These are phyloP conservation scores for Salix caprea DNA, from an alignment of 345 rosid genomes.

Conservation along the genomic window DNA sequence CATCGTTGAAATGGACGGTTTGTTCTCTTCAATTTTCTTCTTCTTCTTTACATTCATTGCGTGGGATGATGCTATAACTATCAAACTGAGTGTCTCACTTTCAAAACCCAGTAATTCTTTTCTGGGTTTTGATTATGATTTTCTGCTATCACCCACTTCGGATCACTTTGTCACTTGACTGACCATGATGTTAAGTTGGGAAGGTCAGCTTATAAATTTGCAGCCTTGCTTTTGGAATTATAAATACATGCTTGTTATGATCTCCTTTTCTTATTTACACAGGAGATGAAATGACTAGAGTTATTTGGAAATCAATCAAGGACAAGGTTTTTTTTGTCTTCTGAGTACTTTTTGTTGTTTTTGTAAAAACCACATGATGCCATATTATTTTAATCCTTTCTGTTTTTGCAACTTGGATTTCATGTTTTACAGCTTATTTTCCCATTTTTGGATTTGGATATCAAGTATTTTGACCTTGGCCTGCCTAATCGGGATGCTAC, in stretches of 20 bases:
- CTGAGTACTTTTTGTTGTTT: background rate
- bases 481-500: conserved; percentile 63
- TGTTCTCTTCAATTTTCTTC: background rate
- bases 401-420: background rate
- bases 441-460: conserved; percentile 74
- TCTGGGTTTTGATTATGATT: background rate
- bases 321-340: conserved; percentile 16
- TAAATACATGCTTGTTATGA: background rate
- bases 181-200: background rate
- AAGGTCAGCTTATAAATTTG: background rate
- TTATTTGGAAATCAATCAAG: conserved; percentile 31
- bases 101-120: background rate
- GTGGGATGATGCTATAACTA: background rate
- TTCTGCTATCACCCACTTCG: background rate
- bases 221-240: background rate
- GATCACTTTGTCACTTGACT: background rate
- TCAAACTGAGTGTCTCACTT: background rate
- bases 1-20: conserved; percentile 57
- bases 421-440: conserved; percentile 62
- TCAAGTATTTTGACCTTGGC: conserved; percentile 69
- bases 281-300: conserved; percentile 35
- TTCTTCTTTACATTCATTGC: background rate
- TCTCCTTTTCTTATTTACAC: background rate
- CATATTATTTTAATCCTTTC: background rate
- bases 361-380: background rate